Base-by-base conservation (phyloP, 2,329 filamentous ascomycete genomes). In the Trichophaea hybrida region DNA sequence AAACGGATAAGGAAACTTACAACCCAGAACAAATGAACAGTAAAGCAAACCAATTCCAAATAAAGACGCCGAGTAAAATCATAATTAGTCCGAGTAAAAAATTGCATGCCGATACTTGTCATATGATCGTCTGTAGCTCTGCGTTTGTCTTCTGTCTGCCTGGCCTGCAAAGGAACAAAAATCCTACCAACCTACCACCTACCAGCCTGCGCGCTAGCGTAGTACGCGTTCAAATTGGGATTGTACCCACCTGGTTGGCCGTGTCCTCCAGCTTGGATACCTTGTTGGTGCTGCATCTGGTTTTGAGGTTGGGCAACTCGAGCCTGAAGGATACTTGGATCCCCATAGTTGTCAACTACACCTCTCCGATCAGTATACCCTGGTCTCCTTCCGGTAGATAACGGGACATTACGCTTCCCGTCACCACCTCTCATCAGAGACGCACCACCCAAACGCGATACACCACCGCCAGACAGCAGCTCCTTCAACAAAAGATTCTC, bases 251-350 rank as follows among this genome's bases (percentile, higher is more conserved):
- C 88, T 91, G 62, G 64, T 60, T 80, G 78, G 73, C 79, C 78
- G 34, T 68, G 66, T 58, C 61, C 63, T 60, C 61, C 61, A 75
- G 82, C 82, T 43, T 57, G 59, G 79, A 83, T 86, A 76, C 83
- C 85, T 77, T 86, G 84, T 77, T 85, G 82, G 78, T 93, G 87
- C 76, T 94, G 90, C 80, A 94, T 86, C 81, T 58, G 62, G 40
- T 68, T 65, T 48, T 68, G 68, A 44, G 66, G 68, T 44, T 68
- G 66, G 38, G 66, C 67, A 60, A 68, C 64, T 57, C 90, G 88
- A 75, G 88, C 88, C 80, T 95, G 90, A 80, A 97, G 84, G 81
- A 96, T 96, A 81, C 88, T 95, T 81, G 91, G 91, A 88, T 97
- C 90, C 80, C 87, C 88, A 90, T 95, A 88, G 35, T 17, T n/a